Percentiles rank a stretch among this genome's conserved stretches.
phyloP scores from a whole-genome alignment of 305 asterid genomes.

The Ajuga reptans region DNA sequence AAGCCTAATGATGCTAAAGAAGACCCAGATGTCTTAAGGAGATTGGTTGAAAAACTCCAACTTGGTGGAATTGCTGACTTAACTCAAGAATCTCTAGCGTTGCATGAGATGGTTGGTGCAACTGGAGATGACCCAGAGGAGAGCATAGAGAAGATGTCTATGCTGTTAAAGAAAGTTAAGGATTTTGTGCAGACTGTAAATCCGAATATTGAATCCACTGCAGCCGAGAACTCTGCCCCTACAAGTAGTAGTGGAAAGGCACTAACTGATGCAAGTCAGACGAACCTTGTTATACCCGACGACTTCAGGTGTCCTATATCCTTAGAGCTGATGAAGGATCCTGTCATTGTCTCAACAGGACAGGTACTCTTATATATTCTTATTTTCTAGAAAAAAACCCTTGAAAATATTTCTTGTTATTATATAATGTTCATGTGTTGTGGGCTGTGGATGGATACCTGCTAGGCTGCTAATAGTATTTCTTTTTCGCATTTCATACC shows the following conservation, averaged over 20 bases:
- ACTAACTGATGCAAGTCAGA: slow-evolving; percentile 36
- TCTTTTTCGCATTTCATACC: no score
- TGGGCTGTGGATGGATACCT: no score
- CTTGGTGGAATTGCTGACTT: slow-evolving; percentile 70
- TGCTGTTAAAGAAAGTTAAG: slow-evolving; percentile 73
- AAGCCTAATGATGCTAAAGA: slow-evolving; percentile 33
- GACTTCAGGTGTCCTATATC: slow-evolving; percentile 97
- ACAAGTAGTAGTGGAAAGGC: slow-evolving; percentile 44
- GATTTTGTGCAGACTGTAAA: slow-evolving; percentile 80
- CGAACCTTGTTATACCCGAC: slow-evolving; percentile 68
- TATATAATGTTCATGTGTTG: no score
- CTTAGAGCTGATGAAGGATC: slow-evolving; percentile 88
- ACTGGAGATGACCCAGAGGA: slow-evolving; percentile 85
- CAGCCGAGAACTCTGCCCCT: slow-evolving; percentile 39
- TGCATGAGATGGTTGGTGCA: slow-evolving; percentile 87
- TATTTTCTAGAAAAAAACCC: background rate
- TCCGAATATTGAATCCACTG: slow-evolving; percentile 46
- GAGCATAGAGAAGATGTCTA: slow-evolving; percentile 86
- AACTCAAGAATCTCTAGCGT: slow-evolving; percentile 87
- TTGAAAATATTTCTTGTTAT: no score
- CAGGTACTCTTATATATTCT: slow-evolving; percentile 47
- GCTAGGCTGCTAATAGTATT: no score
- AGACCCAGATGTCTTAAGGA: slow-evolving; percentile 48
- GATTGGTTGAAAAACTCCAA: slow-evolving; percentile 71
- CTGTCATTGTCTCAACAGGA: slow-evolving; percentile 95